Evolutionary conservation across 164 flowering plant genomes (phyloP), one percentile per base, ranked within the genome.

Genomic region (Magnolia changhungtana): DNA sequence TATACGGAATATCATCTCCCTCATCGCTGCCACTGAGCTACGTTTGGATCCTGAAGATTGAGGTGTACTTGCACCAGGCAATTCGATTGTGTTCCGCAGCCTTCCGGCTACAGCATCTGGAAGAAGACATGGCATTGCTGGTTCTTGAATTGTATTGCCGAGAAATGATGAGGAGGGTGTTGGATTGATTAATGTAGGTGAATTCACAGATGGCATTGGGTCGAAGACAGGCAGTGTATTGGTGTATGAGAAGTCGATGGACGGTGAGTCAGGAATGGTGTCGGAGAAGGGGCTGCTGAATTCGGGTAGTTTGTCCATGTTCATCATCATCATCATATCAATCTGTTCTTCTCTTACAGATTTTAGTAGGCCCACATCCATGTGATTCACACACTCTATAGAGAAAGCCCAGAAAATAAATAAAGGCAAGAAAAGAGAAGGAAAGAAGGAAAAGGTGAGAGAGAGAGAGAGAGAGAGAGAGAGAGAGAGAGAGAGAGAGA

Each of bases 1-100:
- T 0, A 89, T 84, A 7, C 89, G 75, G 69, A 87, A 89, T 3
- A 89, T 89, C 91, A 86, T 87, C 80, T 89, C 91, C 65, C 89
- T 84, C 91, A 89, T 87, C 2, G 88, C 82, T 8, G 81, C 84
- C 84, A 80, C 72, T 16, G 90, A 83, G 58, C 73, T 83, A 7
- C 76, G 74, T 78, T 85, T 84, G 61, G 75, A 76, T 0, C 77
- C 55, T 1, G 82, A 49, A 1, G 80, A 27, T 3, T 79, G 19
- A 66, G 23, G 63, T 49, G 29, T 27, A 27, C 29, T 27, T 27
- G 75, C 69, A 73, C 72, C 74, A 0, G 76, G 59, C 11, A 78
- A 50, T 20, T 74, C 82, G 5, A 75, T 76, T 1, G 67, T 71
- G 7, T 37, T 4, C 45, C 45, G 4, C 61, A 78, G 79, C 20